phyloP scores from a whole-genome alignment of 106 monocot species.

The Cymbidium sinense region DNA sequence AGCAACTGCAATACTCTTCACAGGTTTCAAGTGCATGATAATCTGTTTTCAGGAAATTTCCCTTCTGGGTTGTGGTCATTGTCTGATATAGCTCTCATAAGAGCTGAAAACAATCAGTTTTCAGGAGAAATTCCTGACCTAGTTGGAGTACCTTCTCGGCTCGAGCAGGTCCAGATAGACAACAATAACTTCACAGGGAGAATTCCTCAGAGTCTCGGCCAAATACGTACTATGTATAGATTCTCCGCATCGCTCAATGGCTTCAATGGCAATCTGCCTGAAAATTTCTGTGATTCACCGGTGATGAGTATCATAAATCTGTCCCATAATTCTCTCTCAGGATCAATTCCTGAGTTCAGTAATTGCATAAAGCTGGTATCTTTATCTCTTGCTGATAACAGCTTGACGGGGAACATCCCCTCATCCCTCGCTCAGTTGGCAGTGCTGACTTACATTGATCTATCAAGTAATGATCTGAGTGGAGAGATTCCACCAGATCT shows the following conservation, averaged over 20 bases:
- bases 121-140: constrained; percentile 45
- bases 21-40: constrained; percentile 58
- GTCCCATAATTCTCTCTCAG: constrained; percentile 60
- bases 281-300: constrained; percentile 54
- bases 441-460: constrained; percentile 73
- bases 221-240: constrained; percentile 42
- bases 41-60: constrained; percentile 38
- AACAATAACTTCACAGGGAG: constrained; percentile 56
- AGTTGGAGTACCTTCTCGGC: constrained; percentile 9
- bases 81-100: constrained; percentile 31
- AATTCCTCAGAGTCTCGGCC: constrained; percentile 44
- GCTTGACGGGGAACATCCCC: constrained; percentile 52
- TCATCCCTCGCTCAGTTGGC: constrained; percentile 39
- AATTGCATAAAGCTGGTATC: constrained; percentile 61
- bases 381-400: constrained; percentile 52
- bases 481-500: constrained; percentile 60
- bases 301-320: constrained; percentile 60
- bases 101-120: constrained; percentile 63
- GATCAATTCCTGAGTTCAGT: constrained; percentile 41
- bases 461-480: constrained; percentile 54
- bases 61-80: constrained; percentile 62
- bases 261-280: constrained; percentile 44
- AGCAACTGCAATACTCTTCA: constrained; percentile 40
- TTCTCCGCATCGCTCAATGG: constrained; percentile 59
- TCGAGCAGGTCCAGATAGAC: constrained; percentile 74